These are phyloP conservation scores for Aspergillus oerlinghausenensis DNA, from an alignment of 2,329 filamentous ascomycete species.

Conservation along the genomic window DNA sequence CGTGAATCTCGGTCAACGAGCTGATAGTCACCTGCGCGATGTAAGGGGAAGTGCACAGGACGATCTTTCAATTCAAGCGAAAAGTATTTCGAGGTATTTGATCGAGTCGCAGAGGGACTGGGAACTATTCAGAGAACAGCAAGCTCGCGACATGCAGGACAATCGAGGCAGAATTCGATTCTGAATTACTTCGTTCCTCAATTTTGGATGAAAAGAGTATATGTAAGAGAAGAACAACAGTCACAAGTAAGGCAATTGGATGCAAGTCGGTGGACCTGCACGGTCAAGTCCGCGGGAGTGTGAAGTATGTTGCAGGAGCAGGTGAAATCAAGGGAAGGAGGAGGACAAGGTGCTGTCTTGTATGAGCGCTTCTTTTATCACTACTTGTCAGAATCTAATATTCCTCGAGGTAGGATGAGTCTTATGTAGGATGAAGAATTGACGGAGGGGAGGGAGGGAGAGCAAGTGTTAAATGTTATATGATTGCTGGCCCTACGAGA, in stretches of 20 bases:
- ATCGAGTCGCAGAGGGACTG: not conserved
- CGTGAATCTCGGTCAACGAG: not conserved
- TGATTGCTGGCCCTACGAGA: slow-evolving; percentile 25
- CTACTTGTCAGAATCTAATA: not conserved
- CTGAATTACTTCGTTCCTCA: not conserved
- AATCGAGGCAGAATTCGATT: not conserved
- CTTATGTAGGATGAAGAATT: slow-evolving; percentile 6
- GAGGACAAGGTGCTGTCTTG: not conserved
- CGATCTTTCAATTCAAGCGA: not conserved
- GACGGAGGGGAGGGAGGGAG: slow-evolving; percentile 15
- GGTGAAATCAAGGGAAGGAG: not conserved
- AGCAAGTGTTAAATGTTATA: slow-evolving; percentile 26
- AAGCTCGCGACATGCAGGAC: not conserved
- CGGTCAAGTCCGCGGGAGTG: not conserved
- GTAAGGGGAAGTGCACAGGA: not conserved
- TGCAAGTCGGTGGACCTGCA: not conserved
- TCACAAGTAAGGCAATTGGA: not conserved
- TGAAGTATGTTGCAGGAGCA: not conserved
- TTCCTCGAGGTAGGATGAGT: slow-evolving; percentile 5
- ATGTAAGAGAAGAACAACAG: not conserved
- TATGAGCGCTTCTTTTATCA: not conserved
- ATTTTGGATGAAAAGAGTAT: not conserved
- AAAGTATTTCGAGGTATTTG: not conserved
- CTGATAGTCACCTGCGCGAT: not conserved
- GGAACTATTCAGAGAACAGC: not conserved